phyloP scores from a whole-genome alignment of 2,329 filamentous ascomycete genomes.

The Colletotrichum echinochloae region DNA sequence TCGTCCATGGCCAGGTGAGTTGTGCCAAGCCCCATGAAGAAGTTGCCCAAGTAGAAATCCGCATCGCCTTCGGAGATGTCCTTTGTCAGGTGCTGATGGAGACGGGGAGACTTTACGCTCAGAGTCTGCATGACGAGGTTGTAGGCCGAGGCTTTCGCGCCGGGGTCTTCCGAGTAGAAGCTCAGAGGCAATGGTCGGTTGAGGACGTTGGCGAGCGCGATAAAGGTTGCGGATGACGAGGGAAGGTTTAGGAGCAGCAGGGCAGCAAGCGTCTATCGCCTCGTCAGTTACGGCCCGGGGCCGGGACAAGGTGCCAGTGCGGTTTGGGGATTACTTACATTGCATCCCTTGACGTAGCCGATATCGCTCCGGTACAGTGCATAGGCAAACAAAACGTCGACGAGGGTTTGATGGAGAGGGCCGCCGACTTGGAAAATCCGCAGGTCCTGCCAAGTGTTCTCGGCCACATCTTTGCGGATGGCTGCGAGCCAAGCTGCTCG shows the following conservation, averaged over 20 bases:
- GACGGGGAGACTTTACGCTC: conserved; percentile 69
- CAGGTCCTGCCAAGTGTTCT: conserved; percentile 76
- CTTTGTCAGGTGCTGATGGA: conserved; percentile 73
- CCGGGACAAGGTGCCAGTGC: conserved; percentile 1
- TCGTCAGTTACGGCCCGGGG: conserved; percentile 41
- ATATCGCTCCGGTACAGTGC: conserved; percentile 86
- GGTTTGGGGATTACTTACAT: conserved; percentile 65
- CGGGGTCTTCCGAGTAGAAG: conserved; percentile 77
- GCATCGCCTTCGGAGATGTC: conserved; percentile 59
- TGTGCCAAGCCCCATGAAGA: conserved; percentile 76
- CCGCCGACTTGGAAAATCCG: conserved; percentile 77
- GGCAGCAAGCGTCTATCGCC: conserved; percentile 74
- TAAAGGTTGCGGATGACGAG: conserved; percentile 72
- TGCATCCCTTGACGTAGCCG: conserved; percentile 80
- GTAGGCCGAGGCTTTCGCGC: conserved; percentile 77
- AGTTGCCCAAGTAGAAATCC: conserved; percentile 66
- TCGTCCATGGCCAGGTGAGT: conserved; percentile 74
- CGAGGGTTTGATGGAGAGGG: conserved; percentile 74
- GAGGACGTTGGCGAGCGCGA: conserved; percentile 79
- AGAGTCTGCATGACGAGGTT: conserved; percentile 76
- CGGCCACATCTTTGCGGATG: conserved; percentile 73
- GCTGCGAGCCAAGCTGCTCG: conserved; percentile 71
- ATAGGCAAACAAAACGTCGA: conserved; percentile 82
- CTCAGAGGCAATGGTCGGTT: conserved; percentile 81
- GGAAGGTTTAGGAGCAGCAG: conserved; percentile 79